Conservation (phyloP, 1,284 basidiomycete species). For the Pascua guehoae region DNA sequence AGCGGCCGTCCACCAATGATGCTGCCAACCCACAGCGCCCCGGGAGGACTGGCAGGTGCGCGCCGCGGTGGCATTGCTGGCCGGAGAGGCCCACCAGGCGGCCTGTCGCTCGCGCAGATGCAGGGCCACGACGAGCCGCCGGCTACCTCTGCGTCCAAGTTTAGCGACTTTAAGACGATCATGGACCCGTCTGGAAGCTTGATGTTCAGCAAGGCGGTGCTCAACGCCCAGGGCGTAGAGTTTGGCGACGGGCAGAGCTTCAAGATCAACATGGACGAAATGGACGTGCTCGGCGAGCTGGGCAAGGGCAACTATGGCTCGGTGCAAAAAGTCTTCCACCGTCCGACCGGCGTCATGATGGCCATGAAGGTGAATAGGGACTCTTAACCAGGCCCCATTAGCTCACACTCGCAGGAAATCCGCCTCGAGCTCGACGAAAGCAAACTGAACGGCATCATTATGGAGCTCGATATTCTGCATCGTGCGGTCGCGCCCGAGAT, state of each 20-base stretch:
- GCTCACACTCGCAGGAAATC: slow-evolving; percentile 69
- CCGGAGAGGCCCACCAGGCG: slow-evolving; percentile 42
- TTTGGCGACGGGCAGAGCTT: slow-evolving; percentile 91
- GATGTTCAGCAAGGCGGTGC: slow-evolving; percentile 91
- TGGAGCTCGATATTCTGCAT: slow-evolving; percentile 97
- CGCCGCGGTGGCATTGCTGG: slow-evolving; percentile 32
- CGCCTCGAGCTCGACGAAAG: slow-evolving; percentile 93
- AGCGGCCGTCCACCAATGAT: background rate
- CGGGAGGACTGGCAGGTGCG: slow-evolving; percentile 28
- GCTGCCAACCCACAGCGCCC: slow-evolving; percentile 15
- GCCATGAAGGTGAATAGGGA: slow-evolving; percentile 81
- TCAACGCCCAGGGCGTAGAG: slow-evolving; percentile 90
- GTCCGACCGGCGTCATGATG: slow-evolving; percentile 91
- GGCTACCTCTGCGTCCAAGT: slow-evolving; percentile 45
- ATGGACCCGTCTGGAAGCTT: slow-evolving; percentile 92
- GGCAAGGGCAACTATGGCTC: slow-evolving; percentile 97
- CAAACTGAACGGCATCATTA: slow-evolving; percentile 93
- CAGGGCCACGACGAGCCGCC: background rate
- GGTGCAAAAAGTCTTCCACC: slow-evolving; percentile 91
- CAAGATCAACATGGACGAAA: slow-evolving; percentile 92
- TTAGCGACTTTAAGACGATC: slow-evolving; percentile 89
- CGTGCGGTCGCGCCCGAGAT: slow-evolving; percentile 86
- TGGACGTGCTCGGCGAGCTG: slow-evolving; percentile 77
- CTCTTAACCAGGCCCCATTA: background rate
- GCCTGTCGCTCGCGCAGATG: slow-evolving; percentile 29